Evolutionary conservation across 208 protist species (phyloP), one percentile per base, ranked within the genome.

Genomic region (Trypanosoma melophagium): DNA sequence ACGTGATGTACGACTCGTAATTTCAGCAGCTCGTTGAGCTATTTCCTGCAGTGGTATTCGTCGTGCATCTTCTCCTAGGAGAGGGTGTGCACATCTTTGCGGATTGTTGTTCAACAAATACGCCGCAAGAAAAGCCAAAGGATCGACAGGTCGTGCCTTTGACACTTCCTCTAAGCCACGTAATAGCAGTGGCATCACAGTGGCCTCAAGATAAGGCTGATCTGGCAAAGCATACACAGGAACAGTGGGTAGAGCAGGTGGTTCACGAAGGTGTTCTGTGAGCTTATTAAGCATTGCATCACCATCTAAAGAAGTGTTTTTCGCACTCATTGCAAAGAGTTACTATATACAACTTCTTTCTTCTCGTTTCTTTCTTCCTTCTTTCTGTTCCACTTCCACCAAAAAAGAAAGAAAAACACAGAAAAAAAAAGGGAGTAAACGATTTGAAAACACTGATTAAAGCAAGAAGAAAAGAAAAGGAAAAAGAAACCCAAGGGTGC

Each of bases 41-140:
- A 80, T 45, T 28, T 80, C 74, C 49, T 77, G 74, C 51, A 84
- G 64, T 31, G 79, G 74, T 22, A 78, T 65, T 56, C 71, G 63
- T 17, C 64, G 64, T n/a, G 64, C 73, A 22, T 71, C 73, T 5
- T 76, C 73, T 10, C 52, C 45, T 7, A 80, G 60, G 16, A 84
- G 51, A 47, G 69, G 69, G 25, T 59, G 70, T 13, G 77, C 64
- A 38, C 17, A 38, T 25, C 73, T 60, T 73, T 96, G 90, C 45
- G 90, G 90, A 68, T 96, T 96, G 77, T 93, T 96, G 64, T 59
- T 77, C 49, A 94, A 54, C 41, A 96, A 56, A 69, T 90, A 96
- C 25, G 88, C 87, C 9, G 81, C 90, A 16, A 96, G 69, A 69
- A 94, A 96, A 17, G 84, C 86, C 31, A 96, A 71, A 16, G 90